Evolutionary conservation across 2,329 filamentous ascomycete species (phyloP), one percentile per base, ranked within the genome.

Genomic region (Dothidotthia symphoricarpi): DNA sequence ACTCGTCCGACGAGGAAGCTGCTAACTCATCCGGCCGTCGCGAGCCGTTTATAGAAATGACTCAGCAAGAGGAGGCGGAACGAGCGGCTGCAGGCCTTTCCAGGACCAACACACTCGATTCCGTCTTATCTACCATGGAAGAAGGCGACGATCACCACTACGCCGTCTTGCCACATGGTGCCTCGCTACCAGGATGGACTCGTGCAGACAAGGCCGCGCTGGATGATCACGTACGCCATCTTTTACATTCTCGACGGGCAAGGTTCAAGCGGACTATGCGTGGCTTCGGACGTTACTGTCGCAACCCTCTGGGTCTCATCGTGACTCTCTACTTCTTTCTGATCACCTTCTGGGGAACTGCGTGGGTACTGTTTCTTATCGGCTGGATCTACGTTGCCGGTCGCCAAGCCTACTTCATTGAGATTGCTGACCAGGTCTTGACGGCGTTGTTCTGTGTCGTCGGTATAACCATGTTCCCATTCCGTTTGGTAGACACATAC

Each of bases 331-430:
- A 95, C 65, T 88, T 87, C n/a, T 83, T 80, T 6, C 72, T 91
- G n/a, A 88, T 94, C 49, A 93, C 87, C 0, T 75, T 90, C 1
- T 94, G 93, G 60, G 88, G 88, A 55, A 74, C 90, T 13, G 86
- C 86, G 0, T 94, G 88, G 88, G 88, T 94, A 1, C 76, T 94
- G 14, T 93, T 91, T 67, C 73, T 94, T 32, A 95, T 95, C 59
- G 86, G 79, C 26, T 94, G 88, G 88, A 87, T 93, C 56, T 88
- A 88, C 48, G 83, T 90, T 13, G 85, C 83, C 16, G 77, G 79
- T 16, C 74, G 77, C 51, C 85, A 91, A 61, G 69, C 78, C 1
- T 91, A 72, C 12, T 70, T 75, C 5, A 67, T 73, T 16, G 74
- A 82, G 45, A 66, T 76, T 10, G 66, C 70, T 19, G 77, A 85